Evolutionary conservation across 139 green algal species (phyloP).

Genomic region (Yamagishiella unicocca): DNA sequence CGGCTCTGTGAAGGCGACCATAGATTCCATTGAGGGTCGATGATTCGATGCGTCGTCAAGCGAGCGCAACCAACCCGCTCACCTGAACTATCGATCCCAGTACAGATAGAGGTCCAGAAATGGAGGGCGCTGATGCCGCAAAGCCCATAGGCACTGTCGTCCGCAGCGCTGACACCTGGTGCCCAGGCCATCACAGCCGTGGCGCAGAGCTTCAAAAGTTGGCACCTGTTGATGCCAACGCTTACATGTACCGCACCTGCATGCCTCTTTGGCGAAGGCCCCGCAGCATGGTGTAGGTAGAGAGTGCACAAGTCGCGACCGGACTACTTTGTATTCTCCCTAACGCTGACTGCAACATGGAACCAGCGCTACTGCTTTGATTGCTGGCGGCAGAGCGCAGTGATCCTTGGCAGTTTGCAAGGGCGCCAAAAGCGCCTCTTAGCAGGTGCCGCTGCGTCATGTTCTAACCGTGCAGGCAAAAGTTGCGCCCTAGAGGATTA

Average conservation of each 20-base stretch:
- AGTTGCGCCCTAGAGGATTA: no score
- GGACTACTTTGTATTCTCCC: neutral
- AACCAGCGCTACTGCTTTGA: neutral
- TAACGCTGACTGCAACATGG: neutral
- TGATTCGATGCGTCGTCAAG: no score
- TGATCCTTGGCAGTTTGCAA: neutral
- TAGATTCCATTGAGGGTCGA: no score
- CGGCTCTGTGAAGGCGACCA: conserved; percentile 9
- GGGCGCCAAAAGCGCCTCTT: neutral
- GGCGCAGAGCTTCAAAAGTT: neutral
- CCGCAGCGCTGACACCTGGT: neutral
- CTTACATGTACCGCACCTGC: neutral
- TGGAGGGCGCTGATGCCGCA: conserved; percentile 12
- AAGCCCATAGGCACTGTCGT: conserved; percentile 2
- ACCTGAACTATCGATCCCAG: neutral
- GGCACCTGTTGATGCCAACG: neutral
- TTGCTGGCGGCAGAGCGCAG: neutral
- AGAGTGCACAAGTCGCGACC: neutral
- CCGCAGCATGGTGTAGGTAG: neutral
- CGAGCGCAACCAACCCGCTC: no score
- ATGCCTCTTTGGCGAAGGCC: neutral
- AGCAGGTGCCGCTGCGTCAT: conserved; percentile 14
- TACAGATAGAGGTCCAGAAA: neutral
- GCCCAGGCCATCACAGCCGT: neutral
- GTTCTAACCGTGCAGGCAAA: no score